Percentiles rank a stretch among this genome's conserved stretches.
These are phyloP conservation scores for Neurospora discreta DNA, from an alignment of 495 filamentous ascomycete species.

Conservation along the genomic window DNA sequence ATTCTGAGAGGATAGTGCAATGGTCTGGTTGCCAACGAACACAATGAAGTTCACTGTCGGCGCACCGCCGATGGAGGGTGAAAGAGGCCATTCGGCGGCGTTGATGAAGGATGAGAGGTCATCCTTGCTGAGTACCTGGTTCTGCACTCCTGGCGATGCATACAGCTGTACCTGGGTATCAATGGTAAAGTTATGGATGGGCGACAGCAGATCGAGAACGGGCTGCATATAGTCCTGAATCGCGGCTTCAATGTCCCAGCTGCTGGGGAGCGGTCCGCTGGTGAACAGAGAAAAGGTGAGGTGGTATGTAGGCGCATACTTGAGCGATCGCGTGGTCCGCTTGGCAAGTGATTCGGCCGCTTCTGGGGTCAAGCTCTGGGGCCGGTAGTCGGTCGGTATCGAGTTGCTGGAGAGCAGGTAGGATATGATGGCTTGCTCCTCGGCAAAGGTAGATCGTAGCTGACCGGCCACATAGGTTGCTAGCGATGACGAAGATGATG, in stretches of 20 bases:
- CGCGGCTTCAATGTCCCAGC: conserved; percentile 83
- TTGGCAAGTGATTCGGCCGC: conserved; percentile 37
- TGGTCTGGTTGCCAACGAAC: conserved; percentile 55
- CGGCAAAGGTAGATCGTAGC: conserved; percentile 67
- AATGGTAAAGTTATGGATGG: conserved; percentile 91
- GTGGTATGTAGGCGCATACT: conserved; percentile 90
- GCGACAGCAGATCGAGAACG: conserved; percentile 61
- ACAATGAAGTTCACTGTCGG: conserved; percentile 94
- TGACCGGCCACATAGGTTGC: conserved; percentile 72
- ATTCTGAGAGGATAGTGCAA: conserved; percentile 13
- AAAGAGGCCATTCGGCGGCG: conserved; percentile 93
- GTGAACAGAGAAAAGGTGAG: conserved; percentile 93
- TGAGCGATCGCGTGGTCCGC: conserved; percentile 66
- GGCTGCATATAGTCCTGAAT: conserved; percentile 74
- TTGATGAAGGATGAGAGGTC: conserved; percentile 93
- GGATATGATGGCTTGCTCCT: conserved; percentile 83
- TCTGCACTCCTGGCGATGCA: conserved; percentile 63
- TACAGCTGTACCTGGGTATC: conserved; percentile 95
- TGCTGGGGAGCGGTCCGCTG: conserved; percentile 60
- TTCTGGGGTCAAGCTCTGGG: conserved; percentile 30
- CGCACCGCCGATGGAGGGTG: conserved; percentile 82
- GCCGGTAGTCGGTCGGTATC: conserved; percentile 36
- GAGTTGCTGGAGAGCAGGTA: conserved; percentile 58
- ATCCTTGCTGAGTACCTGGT: conserved; percentile 63
- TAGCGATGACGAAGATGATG: conserved; percentile 59